A percentile compares a stretch with the other conserved stretches of the same genome.
phyloP scores from a whole-genome alignment of 2,329 filamentous ascomycete species.

The Rutstroemia sp. region DNA sequence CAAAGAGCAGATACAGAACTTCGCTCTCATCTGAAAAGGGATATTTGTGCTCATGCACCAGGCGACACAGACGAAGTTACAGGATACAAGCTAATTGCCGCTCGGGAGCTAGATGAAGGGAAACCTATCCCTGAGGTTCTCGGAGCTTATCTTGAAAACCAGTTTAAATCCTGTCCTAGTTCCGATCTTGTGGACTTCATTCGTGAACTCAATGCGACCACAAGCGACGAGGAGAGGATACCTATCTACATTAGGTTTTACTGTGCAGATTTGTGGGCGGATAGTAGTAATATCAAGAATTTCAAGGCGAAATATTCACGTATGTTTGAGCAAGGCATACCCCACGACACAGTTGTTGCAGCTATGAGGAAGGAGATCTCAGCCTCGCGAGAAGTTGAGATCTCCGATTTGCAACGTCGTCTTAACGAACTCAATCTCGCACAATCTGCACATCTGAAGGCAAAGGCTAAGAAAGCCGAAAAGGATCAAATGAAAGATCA shows the following conservation, averaged over 20 bases:
- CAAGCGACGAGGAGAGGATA: slow-evolving; percentile 19
- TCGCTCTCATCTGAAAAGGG: slow-evolving; percentile 19
- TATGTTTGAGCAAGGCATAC: slow-evolving; percentile 20
- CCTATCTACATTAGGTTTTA: slow-evolving; percentile 24
- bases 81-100: slow-evolving; percentile 7
- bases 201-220: slow-evolving; percentile 14
- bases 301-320: slow-evolving; percentile 27
- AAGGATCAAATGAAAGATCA: slow-evolving; percentile 15
- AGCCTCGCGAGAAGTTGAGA: slow-evolving; percentile 13
- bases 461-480: slow-evolving; percentile 23
- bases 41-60: slow-evolving; percentile 14
- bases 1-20: slow-evolving; percentile 15
- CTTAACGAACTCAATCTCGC: slow-evolving; percentile 25
- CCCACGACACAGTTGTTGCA: slow-evolving; percentile 22
- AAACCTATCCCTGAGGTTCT: slow-evolving; percentile 13
- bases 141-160: slow-evolving; percentile 11
- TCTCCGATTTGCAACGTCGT: slow-evolving; percentile 13
- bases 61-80: slow-evolving; percentile 10
- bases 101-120: slow-evolving; percentile 13
- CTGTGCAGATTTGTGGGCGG: slow-evolving; percentile 15
- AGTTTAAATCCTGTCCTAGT: slow-evolving; percentile 6
- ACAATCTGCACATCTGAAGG: slow-evolving; percentile 24
- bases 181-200: slow-evolving; percentile 12
- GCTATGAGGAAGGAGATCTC: slow-evolving; percentile 23
- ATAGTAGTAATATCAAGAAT: slow-evolving; percentile 19